These are phyloP conservation scores for Aurinia saxatilis DNA, from an alignment of 345 rosid species.

Conservation along the genomic window DNA sequence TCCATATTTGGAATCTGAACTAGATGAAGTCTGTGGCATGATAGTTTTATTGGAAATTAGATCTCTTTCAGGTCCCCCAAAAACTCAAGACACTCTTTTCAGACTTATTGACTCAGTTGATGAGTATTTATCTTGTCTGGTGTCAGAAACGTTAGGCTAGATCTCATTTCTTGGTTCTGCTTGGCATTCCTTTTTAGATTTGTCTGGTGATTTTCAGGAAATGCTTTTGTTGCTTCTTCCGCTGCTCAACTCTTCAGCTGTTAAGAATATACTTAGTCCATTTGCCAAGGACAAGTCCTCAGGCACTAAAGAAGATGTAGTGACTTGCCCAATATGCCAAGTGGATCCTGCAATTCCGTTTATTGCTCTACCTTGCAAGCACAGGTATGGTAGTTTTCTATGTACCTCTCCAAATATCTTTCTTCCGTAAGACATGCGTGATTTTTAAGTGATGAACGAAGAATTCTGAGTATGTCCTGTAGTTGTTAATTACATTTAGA, in stretches of 20 bases:
- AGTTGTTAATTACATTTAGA: not conserved
- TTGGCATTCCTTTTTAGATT: slow-evolving; percentile 7
- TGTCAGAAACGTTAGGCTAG: not conserved
- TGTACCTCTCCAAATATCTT: not conserved
- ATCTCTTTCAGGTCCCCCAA: not conserved
- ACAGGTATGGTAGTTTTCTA: slow-evolving; percentile 48
- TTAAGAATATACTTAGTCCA: slow-evolving; percentile 67
- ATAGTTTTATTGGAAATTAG: not conserved
- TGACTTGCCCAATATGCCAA: slow-evolving; percentile 77
- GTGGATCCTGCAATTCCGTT: slow-evolving; percentile 73
- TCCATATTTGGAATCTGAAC: slow-evolving; percentile 1
- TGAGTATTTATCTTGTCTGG: not conserved
- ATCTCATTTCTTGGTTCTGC: not conserved
- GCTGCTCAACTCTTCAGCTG: slow-evolving; percentile 83
- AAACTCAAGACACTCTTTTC: not conserved
- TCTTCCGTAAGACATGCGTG: not conserved
- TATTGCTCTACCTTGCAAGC: slow-evolving; percentile 89
- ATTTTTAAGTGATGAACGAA: not conserved
- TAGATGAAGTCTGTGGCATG: not conserved
- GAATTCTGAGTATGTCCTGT: not conserved
- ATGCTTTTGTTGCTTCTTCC: slow-evolving; percentile 94
- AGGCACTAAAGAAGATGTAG: slow-evolving; percentile 45
- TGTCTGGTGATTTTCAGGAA: slow-evolving; percentile 51
- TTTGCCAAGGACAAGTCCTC: slow-evolving; percentile 79
- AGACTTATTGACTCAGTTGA: not conserved